Conservation (phyloP, 108 stramenopile genomes). For the Nitzschia palea region DNA sequence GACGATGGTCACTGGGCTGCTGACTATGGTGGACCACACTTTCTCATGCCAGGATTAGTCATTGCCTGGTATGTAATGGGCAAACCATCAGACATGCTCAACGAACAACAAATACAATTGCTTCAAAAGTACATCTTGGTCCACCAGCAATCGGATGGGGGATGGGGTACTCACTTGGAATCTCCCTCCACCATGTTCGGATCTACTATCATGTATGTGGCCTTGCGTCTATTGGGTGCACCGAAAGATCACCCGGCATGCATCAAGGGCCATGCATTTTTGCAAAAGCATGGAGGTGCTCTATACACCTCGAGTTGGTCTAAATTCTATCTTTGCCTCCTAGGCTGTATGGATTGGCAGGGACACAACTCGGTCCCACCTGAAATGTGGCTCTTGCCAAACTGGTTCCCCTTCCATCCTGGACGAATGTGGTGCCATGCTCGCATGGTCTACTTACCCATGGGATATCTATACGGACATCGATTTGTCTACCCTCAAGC, state of each 20-base stretch:
- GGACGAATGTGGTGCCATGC: slow-evolving; percentile 98
- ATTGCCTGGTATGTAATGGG: slow-evolving; percentile 88
- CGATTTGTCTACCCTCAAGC: slow-evolving; percentile 77
- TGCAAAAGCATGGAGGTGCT: slow-evolving; percentile 90
- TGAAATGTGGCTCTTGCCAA: slow-evolving; percentile 98
- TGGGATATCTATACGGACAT: slow-evolving; percentile 92
- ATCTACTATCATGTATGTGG: slow-evolving; percentile 88
- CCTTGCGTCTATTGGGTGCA: slow-evolving; percentile 87
- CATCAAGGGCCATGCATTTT: slow-evolving; percentile 61
- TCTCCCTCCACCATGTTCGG: slow-evolving; percentile 98
- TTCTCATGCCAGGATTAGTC: slow-evolving; percentile 96
- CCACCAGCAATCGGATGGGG: slow-evolving; percentile 98
- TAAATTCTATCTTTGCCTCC: slow-evolving; percentile 95
- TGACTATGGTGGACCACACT: slow-evolving; percentile 98
- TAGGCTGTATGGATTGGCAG: slow-evolving; percentile 96
- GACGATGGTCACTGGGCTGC: slow-evolving; percentile 95
- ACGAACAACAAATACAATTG: slow-evolving; percentile 59
- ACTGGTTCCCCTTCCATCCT: slow-evolving; percentile 98
- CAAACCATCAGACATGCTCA: slow-evolving; percentile 58
- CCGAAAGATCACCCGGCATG: slow-evolving; percentile 55
- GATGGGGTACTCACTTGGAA: slow-evolving; percentile 99
- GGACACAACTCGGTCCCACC: slow-evolving; percentile 94
- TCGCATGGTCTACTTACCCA: slow-evolving; percentile 98
- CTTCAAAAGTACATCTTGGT: slow-evolving; percentile 84
- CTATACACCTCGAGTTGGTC: slow-evolving; percentile 93